Evolutionary conservation across 108 stramenopile species (phyloP).

Genomic region (Nannochloropsis gaditana): DNA sequence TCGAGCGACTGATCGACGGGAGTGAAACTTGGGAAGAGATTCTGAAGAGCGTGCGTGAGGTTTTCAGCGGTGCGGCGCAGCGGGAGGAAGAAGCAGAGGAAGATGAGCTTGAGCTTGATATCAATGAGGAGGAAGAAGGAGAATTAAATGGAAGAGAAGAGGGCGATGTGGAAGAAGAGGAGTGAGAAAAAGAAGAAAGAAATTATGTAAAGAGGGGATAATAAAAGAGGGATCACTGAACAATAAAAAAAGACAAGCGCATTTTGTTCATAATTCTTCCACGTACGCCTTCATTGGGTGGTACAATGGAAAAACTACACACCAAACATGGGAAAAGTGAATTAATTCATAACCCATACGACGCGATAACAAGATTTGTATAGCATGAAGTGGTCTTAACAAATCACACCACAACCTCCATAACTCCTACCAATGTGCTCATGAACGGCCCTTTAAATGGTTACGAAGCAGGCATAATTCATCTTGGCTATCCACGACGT

Average conservation of each 20-base stretch:
- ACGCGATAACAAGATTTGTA: too few species aligned
- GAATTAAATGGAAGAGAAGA: neutral
- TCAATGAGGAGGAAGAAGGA: slow-evolving; percentile 8
- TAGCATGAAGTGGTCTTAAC: too few species aligned
- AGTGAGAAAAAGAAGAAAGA: neutral
- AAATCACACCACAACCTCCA: too few species aligned
- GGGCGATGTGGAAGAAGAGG: neutral
- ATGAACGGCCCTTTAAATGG: too few species aligned
- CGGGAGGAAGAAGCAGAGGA: neutral
- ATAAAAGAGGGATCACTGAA: neutral
- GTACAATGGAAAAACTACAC: too few species aligned
- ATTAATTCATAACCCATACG: too few species aligned
- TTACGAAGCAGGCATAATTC: too few species aligned
- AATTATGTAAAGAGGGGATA: neutral
- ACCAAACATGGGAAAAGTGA: too few species aligned
- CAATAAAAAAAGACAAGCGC: neutral
- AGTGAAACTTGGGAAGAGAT: neutral
- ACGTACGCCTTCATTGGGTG: too few species aligned
- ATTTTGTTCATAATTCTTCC: too few species aligned
- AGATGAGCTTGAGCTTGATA: neutral
- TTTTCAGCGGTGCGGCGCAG: neutral
- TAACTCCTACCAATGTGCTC: too few species aligned
- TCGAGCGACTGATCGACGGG: slow-evolving; percentile 22
- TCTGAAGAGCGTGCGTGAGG: neutral
- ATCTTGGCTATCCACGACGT: too few species aligned